Evolutionary conservation across 1,284 basidiomycete species (phyloP), one percentile per base, ranked within the genome.

Genomic region (Ustilago curta): DNA sequence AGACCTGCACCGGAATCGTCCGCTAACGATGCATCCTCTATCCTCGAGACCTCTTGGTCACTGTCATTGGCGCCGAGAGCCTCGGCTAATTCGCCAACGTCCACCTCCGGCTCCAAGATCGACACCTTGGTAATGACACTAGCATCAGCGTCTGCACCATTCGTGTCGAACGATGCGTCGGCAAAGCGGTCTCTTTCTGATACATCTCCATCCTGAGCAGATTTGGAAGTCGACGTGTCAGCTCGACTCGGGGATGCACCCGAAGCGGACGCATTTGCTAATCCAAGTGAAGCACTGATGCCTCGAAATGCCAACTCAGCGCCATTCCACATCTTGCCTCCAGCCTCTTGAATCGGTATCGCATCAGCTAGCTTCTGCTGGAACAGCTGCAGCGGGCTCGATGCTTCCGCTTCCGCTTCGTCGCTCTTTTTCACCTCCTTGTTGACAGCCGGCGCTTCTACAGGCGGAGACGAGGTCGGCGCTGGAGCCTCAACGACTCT

Each of bases 321-420:
- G 25, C 72, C 67, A 27, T 21, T 75, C 72, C 72, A 75, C 56
- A 75, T 66, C 60, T 75, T 75, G 35, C 59, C 65, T 19, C 71
- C 66, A 18, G 72, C 72, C 35, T 75, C 72, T 43, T 69, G 66
- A 9, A 74, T 66, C 8, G 71, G 61, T 7, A 59, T 55, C 11
- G 53, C 64, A 9, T 67, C 64, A 2, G 52, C 52, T 0, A 67
- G 32, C 25, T 53, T 32, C 19, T 67, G 64, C 35, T 67, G 64
- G 8, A 74, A 53, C 12, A 49, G 45, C 25, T 74, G 65, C 42
- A 75, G 53, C 7, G 72, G 72, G 29, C 67, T 70, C 14, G 68
- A 56, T 21, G 58, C 45, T n/a, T 59, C 53, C 3, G 27, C 44
- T 8, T 23, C 53, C 3, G 27, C 44, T 8, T 23, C 53, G 3